Conservation (phyloP, 805 yeast genomes). For the Scheffersomyces ergatensis region DNA sequence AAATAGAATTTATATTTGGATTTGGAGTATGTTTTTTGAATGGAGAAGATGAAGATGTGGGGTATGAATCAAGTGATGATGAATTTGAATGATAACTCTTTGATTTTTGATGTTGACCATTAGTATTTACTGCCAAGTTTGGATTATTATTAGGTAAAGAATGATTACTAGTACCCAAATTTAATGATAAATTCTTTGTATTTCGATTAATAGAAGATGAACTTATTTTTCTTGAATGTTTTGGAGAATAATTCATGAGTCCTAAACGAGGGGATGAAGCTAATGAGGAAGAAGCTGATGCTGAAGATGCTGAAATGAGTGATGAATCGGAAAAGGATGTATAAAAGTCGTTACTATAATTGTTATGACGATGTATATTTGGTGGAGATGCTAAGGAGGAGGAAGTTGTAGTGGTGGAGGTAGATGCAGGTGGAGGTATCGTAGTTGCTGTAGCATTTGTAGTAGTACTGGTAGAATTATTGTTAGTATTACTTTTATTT, state of each 20-base stretch:
- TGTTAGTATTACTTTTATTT: neutral
- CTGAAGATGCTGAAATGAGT: constrained; percentile 3
- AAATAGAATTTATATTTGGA: neutral
- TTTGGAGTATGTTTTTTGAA: too few species aligned
- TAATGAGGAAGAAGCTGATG: constrained; percentile 1
- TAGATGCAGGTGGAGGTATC: neutral
- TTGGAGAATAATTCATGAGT: constrained; percentile 35
- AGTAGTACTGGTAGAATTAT: neutral
- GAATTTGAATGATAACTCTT: constrained; percentile 1
- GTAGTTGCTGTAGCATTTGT: neutral
- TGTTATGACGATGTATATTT: neutral
- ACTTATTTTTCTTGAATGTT: constrained; percentile 30
- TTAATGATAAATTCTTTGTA: constrained; percentile 37
- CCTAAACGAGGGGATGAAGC: constrained; percentile 8
- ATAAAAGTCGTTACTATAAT: neutral
- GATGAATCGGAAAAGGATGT: neutral
- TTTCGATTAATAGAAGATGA: constrained; percentile 29
- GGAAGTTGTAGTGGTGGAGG: neutral
- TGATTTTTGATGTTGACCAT: constrained; percentile 1
- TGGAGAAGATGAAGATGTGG: neutral
- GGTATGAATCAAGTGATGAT: constrained; percentile 1
- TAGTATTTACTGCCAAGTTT: too few species aligned
- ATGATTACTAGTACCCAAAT: constrained; percentile 12
- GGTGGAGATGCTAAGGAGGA: neutral
- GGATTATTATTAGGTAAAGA: constrained; percentile 4